Evolutionary conservation across 306 rosid species (phyloP), one percentile per base, ranked within the genome.

Genomic region (Prunus armeniaca): DNA sequence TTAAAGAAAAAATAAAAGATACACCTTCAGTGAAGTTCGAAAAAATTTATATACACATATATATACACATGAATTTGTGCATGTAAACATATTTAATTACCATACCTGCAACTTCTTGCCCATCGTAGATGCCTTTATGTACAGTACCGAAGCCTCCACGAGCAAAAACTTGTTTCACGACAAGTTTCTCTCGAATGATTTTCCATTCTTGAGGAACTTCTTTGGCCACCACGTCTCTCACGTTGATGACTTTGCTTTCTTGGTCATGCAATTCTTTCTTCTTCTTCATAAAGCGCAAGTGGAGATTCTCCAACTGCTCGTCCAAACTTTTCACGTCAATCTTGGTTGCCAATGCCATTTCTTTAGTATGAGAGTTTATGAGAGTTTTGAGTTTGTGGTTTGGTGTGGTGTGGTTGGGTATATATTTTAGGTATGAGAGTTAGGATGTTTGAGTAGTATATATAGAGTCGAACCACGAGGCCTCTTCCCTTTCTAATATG

Each of bases 241-340:
- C 10, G 34, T 11, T 24, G 17, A 58, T 58, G 7, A 22, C 32
- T 24, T 58, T 12, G n/a, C n/a, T n/a, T 60, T 60, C 24, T 20
- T 27, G 7, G 3, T 60, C 65, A 25, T 11, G 65, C 19, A 60
- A 60, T 10, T 4, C 19, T 17, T 51, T 20, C 41, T 28, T 50
- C 74, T 52, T 52, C 50, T n/a, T 70, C 46, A 27, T 28, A 0
- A 2, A 3, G 25, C 24, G 12, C 1, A 54, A 32, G 14, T 54
- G 20, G 2, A 71, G 75, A 71, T 54, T 71, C 65, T 34, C 63
- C 1, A 54, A 47, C 34, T 54, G 65, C 1, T 55, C 32, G 34
- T 71, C 75, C 51, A 71, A 19, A 56, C 66, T 56, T 18, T 9
- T 57, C 15, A 56, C 41, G 76, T 72, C 67, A 10, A 57, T 41